These are phyloP conservation scores for Verticillium klebahnii DNA, from an alignment of 2,329 filamentous ascomycete genomes.

Conservation along the genomic window DNA sequence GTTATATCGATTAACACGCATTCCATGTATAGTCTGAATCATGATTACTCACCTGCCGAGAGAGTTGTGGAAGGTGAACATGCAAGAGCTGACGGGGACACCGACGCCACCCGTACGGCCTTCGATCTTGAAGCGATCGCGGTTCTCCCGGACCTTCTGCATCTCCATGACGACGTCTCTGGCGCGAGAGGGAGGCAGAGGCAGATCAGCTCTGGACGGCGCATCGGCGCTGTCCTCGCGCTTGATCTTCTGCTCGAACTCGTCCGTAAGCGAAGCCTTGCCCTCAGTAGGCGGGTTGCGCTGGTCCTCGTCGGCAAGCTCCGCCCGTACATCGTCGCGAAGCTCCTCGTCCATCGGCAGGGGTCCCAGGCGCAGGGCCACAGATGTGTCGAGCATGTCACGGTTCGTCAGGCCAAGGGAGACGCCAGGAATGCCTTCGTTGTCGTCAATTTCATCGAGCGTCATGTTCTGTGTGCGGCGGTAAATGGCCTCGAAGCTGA, in stretches of 20 bases:
- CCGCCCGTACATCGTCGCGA: conserved; percentile 79
- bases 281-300: conserved; percentile 68
- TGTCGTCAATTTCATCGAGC: conserved; percentile 57
- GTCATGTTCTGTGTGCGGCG: conserved; percentile 55
- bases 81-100: conserved; percentile 81
- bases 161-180: conserved; percentile 93
- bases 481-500: conserved; percentile 57
- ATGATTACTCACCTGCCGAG: conserved; percentile 66
- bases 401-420: conserved; percentile 59
- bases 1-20: neutral
- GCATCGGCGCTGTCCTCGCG: conserved; percentile 83
- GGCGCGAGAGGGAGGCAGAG: conserved; percentile 81
- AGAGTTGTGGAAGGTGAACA: conserved; percentile 98
- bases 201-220: conserved; percentile 72
- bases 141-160: conserved; percentile 86
- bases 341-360: conserved; percentile 80
- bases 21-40: neutral
- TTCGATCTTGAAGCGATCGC: conserved; percentile 87
- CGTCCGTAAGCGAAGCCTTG: conserved; percentile 71
- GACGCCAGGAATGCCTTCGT: conserved; percentile 59
- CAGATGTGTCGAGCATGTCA: conserved; percentile 52
- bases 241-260: conserved; percentile 85
- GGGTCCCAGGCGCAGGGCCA: conserved; percentile 69
- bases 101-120: conserved; percentile 78
- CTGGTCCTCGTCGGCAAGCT: conserved; percentile 81